Base-by-base conservation (phyloP, 129 eudicot genomes). In the Pittosporum tobira region DNA sequence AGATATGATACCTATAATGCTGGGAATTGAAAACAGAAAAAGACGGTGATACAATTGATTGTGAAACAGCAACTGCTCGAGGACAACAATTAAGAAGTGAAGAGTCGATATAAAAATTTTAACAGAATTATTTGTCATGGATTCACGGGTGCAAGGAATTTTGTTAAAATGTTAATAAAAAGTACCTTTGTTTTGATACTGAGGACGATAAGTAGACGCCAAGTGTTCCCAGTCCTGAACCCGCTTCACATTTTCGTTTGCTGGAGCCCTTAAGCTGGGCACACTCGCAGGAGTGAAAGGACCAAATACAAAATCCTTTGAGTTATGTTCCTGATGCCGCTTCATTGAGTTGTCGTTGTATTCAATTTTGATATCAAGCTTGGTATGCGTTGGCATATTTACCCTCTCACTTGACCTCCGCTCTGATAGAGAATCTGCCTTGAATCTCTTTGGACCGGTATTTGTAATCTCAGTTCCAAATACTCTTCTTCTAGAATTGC, bases 401-500 rank as follows among this genome's bases (percentile, higher is more conserved):
- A 31, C 65, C 34, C 57, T 62, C 36, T 67, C 80, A 24, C 67
- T 73, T 27, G 76, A 63, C 21, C 59, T 75, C 74, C 73, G 64
- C 22, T 64, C 77, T n/a, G n/a, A n/a, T 40, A 54, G 59, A 36
- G 69, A 67, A 49, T 62, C 80, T 2, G 20, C 70, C 53, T 55
- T 60, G 62, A 65, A 40, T 61, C 75, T 73, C 54, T 79, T 84
- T 21, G 59, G 51, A 30, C 31, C 31, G 1, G 55, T 65, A 60
- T 79, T 84, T 47, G 93, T 84, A 51, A 84, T 73, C 27, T 84
- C 93, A 44, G 69, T 64, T 44, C 93, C 93, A 57, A 84, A 84
- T 25, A 63, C 71, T 62, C 87, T 73, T 62, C 48, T 75, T 71
- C 73, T 79, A 24, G 66, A 38, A 57, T 57, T 67, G 48, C 60